Conservation (phyloP, 495 filamentous ascomycete genomes). For the Rusavskia elegans region DNA sequence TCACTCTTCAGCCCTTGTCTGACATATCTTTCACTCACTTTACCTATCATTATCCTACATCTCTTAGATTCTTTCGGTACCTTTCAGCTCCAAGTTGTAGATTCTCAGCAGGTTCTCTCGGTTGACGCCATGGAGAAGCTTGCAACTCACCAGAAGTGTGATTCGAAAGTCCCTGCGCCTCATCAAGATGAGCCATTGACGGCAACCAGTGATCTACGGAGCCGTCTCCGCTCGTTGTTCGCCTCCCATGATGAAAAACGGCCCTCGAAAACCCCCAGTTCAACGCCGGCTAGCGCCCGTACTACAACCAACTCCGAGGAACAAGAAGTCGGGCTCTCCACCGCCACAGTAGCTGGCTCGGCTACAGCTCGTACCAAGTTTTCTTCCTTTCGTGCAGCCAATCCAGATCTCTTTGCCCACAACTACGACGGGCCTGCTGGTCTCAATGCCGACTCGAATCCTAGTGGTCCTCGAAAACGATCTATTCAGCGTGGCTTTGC, state of each 20-base stretch:
- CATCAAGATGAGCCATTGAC: neutral
- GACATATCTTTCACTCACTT: too few species aligned
- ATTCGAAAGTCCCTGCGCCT: neutral
- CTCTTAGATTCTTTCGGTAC: too few species aligned
- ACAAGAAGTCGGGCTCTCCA: neutral
- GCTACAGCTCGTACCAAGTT: conserved; percentile 4
- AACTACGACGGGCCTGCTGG: conserved; percentile 12
- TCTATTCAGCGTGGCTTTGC: conserved; percentile 8
- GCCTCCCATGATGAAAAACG: conserved; percentile 5
- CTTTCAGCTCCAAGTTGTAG: too few species aligned
- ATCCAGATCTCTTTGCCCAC: conserved; percentile 2
- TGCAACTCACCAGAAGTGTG: neutral
- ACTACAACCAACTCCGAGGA: neutral
- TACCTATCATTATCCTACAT: too few species aligned
- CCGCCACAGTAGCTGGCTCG: neutral
- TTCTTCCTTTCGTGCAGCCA: neutral
- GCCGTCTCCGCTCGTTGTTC: conserved; percentile 11
- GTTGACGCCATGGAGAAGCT: neutral
- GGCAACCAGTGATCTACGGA: conserved; percentile 8
- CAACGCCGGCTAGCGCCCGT: conserved; percentile 3
- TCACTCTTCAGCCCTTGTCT: too few species aligned
- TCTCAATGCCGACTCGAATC: conserved; percentile 1
- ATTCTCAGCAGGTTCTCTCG: too few species aligned
- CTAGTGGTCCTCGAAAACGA: neutral
- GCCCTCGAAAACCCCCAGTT: conserved; percentile 8